phyloP scores from a whole-genome alignment of 495 filamentous ascomycete species.

The Penicillium soppii region DNA sequence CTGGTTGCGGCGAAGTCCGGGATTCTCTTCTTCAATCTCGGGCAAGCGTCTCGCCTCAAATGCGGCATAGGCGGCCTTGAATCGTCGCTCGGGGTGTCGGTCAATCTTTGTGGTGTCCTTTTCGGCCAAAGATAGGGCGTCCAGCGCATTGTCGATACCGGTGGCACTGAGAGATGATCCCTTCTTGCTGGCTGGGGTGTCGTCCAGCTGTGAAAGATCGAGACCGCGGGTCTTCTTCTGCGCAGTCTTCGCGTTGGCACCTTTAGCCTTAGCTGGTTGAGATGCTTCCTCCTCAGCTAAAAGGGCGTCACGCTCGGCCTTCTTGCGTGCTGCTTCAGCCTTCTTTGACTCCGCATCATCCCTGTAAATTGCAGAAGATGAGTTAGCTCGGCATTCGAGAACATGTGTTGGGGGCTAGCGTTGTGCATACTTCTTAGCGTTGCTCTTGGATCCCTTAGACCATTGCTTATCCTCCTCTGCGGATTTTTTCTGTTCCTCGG shows the following conservation, averaged over 20 bases:
- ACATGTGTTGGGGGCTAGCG: not conserved
- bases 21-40: conserved; percentile 80
- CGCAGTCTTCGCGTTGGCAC: conserved; percentile 57
- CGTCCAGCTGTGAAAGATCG: conserved; percentile 68
- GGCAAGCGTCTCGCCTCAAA: conserved; percentile 81
- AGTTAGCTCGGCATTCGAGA: conserved; percentile 13
- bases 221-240: conserved; percentile 68
- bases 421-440: conserved; percentile 76
- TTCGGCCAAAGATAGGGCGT: conserved; percentile 69
- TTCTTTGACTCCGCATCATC: conserved; percentile 85
- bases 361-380: conserved; percentile 39
- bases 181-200: conserved; percentile 43
- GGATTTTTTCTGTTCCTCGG: conserved; percentile 63
- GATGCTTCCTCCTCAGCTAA: conserved; percentile 79
- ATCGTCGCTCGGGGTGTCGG: conserved; percentile 79
- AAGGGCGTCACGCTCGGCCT: conserved; percentile 80
- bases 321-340: conserved; percentile 80
- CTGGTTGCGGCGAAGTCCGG: conserved; percentile 76
- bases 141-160: conserved; percentile 88
- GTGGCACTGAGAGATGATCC: conserved; percentile 65
- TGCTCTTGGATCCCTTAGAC: conserved; percentile 80
- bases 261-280: conserved; percentile 56
- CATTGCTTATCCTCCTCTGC: conserved; percentile 75
- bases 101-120: conserved; percentile 66
- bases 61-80: conserved; percentile 82